phyloP scores from a whole-genome alignment of 805 yeast species.

The Pichia sporocuriosa region DNA sequence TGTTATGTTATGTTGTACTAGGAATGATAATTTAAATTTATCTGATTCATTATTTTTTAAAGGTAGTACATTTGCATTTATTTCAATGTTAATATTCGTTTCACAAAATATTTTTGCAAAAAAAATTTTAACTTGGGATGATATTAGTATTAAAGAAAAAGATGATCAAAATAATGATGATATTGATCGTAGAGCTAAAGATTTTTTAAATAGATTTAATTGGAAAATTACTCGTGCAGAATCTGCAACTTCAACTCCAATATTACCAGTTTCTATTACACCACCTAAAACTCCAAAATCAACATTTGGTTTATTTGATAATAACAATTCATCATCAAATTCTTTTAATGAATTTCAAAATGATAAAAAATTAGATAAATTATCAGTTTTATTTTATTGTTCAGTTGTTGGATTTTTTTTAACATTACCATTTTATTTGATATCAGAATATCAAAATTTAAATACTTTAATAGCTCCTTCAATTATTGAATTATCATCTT shows the following conservation, averaged over 20 bases:
- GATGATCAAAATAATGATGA: conserved; percentile 18
- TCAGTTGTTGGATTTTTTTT: conserved; percentile 60
- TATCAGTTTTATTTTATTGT: conserved; percentile 66
- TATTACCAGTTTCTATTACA: conserved; percentile 28
- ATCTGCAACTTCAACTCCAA: conserved; percentile 30
- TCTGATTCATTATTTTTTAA: conserved; percentile 24
- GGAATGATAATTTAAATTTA: conserved; percentile 26
- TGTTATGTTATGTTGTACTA: conserved; percentile 73
- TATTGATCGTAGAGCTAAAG: conserved; percentile 18
- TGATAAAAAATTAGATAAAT: conserved; percentile 54
- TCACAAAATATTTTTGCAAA: conserved; percentile 79
- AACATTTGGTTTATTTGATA: conserved; percentile 5
- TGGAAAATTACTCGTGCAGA: conserved; percentile 26
- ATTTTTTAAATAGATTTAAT: conserved; percentile 24
- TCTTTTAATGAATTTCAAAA: too few species aligned
- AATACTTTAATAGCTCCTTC: too few species aligned
- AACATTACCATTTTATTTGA: conserved; percentile 60
- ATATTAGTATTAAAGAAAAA: conserved; percentile 11
- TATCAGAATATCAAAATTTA: conserved; percentile 39
- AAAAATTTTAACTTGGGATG: conserved; percentile 50
- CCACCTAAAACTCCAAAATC: conserved; percentile 22
- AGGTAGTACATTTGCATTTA: conserved; percentile 46
- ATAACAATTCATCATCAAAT: too few species aligned
- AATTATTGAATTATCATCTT: too few species aligned
- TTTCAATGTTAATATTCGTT: conserved; percentile 63